These are phyloP conservation scores for Corylus americana DNA, from an alignment of 306 rosid genomes.

Conservation along the genomic window DNA sequence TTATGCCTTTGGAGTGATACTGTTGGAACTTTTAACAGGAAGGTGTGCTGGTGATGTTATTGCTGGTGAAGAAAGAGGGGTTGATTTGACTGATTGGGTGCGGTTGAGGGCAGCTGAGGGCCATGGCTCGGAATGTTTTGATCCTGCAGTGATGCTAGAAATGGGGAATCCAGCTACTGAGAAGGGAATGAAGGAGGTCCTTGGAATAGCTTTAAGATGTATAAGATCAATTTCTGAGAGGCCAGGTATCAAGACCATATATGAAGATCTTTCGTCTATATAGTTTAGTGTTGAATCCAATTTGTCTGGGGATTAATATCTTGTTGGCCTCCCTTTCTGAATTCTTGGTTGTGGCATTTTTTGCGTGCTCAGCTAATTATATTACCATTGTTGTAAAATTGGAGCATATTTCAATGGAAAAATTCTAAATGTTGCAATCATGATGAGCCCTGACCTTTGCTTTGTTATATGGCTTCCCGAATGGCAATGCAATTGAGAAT, in stretches of 20 bases:
- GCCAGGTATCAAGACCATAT: constrained; percentile 91
- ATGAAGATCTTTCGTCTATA: constrained; percentile 94
- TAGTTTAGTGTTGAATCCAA: constrained; percentile 45
- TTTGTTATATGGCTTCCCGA: background rate
- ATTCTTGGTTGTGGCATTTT: constrained; percentile 34
- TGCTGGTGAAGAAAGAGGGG: constrained; percentile 78
- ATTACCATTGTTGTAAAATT: constrained; percentile 47
- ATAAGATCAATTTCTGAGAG: constrained; percentile 77
- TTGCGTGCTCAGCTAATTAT: constrained; percentile 38
- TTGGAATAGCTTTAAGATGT: constrained; percentile 81
- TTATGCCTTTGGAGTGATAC: constrained; percentile 90
- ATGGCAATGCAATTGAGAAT: background rate
- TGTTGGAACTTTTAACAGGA: constrained; percentile 87
- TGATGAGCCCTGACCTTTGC: background rate
- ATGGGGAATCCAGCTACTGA: constrained; percentile 65
- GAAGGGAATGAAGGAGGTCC: constrained; percentile 92
- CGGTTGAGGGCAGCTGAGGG: constrained; percentile 81
- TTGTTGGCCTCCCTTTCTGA: constrained; percentile 66
- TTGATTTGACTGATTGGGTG: constrained; percentile 89
- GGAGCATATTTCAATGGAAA: constrained; percentile 27
- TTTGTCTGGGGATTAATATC: constrained; percentile 61
- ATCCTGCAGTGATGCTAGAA: constrained; percentile 60
- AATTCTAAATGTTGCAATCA: background rate
- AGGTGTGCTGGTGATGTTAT: constrained; percentile 97
- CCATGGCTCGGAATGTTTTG: constrained; percentile 82